These are phyloP conservation scores for Moringa oleifera DNA, from an alignment of 345 rosid species.

Conservation along the genomic window DNA sequence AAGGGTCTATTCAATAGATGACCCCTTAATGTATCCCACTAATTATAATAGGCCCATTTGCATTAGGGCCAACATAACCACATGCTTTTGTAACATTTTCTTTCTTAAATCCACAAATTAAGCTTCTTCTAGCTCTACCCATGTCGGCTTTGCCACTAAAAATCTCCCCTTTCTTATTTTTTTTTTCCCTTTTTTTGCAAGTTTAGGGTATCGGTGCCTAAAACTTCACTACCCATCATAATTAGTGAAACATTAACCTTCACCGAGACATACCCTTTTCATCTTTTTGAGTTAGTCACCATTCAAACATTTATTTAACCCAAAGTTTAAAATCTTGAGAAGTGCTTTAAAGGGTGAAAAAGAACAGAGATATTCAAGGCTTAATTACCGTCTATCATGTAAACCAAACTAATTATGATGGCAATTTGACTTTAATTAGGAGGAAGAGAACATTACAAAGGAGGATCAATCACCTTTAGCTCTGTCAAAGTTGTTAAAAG, in stretches of 20 bases:
- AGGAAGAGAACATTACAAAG: constrained; percentile 17
- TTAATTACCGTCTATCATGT: constrained; percentile 1
- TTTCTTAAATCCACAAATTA: constrained; percentile 11
- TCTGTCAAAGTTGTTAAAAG: constrained; percentile 6
- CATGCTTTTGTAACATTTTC: constrained; percentile 30
- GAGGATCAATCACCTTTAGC: constrained; percentile 15
- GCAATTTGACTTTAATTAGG: constrained; percentile 20
- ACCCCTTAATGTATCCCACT: constrained; percentile 31
- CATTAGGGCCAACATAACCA: constrained; percentile 31
- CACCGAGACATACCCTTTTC: neutral
- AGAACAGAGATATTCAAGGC: neutral
- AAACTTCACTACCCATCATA: neutral
- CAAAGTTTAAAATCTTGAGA: too few species aligned
- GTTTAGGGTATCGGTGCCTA: neutral
- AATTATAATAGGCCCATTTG: constrained; percentile 18
- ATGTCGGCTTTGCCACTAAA: too few species aligned
- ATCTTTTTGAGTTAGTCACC: constrained; percentile 12
- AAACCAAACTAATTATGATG: constrained; percentile 11
- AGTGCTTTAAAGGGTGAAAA: constrained; percentile 16
- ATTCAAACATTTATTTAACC: constrained; percentile 9
- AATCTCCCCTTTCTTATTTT: too few species aligned
- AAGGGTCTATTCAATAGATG: constrained; percentile 18
- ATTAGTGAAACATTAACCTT: constrained; percentile 4
- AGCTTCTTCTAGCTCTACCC: neutral
- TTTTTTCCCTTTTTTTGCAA: too few species aligned